These are phyloP conservation scores for Microstroma glucosiphilum DNA, from an alignment of 1,284 basidiomycete species.

Conservation along the genomic window DNA sequence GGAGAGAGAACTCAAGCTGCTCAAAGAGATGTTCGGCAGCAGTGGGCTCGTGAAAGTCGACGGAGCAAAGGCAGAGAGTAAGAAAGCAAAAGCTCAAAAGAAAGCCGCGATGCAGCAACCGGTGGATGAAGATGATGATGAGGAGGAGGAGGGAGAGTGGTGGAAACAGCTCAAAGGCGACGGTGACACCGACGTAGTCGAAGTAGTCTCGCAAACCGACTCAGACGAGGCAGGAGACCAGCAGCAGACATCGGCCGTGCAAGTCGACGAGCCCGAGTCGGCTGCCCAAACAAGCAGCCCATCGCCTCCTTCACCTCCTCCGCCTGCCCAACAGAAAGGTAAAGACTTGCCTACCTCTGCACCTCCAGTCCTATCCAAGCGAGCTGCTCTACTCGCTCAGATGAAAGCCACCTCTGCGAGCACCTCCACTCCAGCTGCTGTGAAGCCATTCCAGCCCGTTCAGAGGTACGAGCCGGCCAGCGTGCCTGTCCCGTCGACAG, in stretches of 20 bases:
- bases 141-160: background rate
- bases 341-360: background rate
- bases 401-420: background rate
- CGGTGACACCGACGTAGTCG: no score
- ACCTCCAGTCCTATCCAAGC: constrained; percentile 4
- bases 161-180: no score
- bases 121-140: background rate
- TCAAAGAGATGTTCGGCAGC: constrained; percentile 52
- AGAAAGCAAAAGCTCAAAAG: background rate
- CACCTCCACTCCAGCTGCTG: no score
- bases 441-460: no score
- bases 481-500: background rate
- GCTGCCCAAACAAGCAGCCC: no score
- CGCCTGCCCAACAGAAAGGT: background rate
- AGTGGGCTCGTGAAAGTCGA: background rate
- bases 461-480: no score
- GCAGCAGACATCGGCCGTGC: no score
- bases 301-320: background rate
- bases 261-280: no score
- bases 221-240: no score
- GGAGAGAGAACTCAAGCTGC: constrained; percentile 15
- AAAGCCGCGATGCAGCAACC: background rate
- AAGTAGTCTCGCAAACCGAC: no score
- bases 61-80: background rate
- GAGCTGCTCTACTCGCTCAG: background rate